Conservation (phyloP, 2,329 filamentous ascomycete genomes). For the Cercospora sojina region DNA sequence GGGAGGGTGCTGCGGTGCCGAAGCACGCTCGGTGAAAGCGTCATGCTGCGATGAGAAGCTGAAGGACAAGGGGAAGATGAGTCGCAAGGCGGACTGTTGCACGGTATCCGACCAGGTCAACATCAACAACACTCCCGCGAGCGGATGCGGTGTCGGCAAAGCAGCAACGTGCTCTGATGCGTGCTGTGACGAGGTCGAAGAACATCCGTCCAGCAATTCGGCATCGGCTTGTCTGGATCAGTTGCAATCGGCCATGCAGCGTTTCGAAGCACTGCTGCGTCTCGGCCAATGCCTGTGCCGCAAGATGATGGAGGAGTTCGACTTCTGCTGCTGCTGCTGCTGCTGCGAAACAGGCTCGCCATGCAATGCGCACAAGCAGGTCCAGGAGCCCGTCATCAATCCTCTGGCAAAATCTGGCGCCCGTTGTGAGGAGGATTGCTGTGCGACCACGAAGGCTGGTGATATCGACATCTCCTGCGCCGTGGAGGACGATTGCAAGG, state of each 20-base stretch:
- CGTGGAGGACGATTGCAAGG: not conserved
- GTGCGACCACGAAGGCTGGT: not conserved
- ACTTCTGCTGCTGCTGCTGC: not conserved
- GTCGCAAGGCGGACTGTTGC: not conserved
- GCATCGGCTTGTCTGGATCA: not conserved
- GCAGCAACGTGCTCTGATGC: not conserved
- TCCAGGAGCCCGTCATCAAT: not conserved
- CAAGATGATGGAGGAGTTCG: not conserved
- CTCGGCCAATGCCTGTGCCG: not conserved
- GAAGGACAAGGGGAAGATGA: not conserved
- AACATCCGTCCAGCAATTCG: not conserved
- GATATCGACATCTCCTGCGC: not conserved
- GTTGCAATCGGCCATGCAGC: not conserved
- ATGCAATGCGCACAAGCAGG: not conserved
- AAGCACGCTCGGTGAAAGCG: not conserved
- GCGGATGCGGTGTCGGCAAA: not conserved
- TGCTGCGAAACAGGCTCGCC: not conserved
- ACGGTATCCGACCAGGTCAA: rapidly evolving
- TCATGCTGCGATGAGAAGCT: not conserved
- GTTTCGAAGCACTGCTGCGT: not conserved
- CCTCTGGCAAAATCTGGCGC: not conserved
- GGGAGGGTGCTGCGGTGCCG: not conserved
- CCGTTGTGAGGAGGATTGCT: not conserved
- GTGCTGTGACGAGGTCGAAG: not conserved
- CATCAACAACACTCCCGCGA: not conserved